A percentile compares a stretch with the other conserved stretches of the same genome.
Conservation (phyloP, 768 basidiomycete species). For the Serendipita indica region DNA sequence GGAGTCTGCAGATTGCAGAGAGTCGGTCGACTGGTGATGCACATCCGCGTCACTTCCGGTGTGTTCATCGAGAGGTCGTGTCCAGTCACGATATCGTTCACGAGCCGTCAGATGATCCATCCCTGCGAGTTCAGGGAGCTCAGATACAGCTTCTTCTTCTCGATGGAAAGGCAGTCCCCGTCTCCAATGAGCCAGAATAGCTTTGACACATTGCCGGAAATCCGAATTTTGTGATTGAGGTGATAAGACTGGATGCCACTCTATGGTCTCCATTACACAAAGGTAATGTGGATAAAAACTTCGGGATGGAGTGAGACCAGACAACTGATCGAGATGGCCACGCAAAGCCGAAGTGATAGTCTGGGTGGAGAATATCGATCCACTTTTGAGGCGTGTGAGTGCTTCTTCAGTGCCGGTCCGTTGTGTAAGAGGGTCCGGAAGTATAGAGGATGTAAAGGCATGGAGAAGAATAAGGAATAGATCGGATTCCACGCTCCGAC, state of each 20-base stretch:
- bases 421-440: constrained; percentile 30
- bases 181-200: constrained; percentile 18
- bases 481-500: constrained; percentile 18
- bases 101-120: neutral
- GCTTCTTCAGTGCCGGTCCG: constrained; percentile 34
- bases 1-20: neutral
- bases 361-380: constrained; percentile 28
- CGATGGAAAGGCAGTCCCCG: neutral
- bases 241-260: constrained; percentile 20
- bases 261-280: constrained; percentile 27
- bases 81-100: neutral
- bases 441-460: constrained; percentile 29
- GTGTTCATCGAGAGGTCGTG: neutral
- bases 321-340: constrained; percentile 23
- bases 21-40: neutral
- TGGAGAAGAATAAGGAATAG: constrained; percentile 32
- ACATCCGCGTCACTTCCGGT: too few species aligned
- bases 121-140: neutral
- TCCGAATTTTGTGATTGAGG: constrained; percentile 23
- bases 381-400: constrained; percentile 27
- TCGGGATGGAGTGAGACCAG: constrained; percentile 23
- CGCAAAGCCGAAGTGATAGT: constrained; percentile 21
- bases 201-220: constrained; percentile 18
- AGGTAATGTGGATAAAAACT: constrained; percentile 28
- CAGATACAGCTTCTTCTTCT: neutral